These are phyloP conservation scores for Xylaria venustula DNA, from an alignment of 495 filamentous ascomycete genomes.

Conservation along the genomic window DNA sequence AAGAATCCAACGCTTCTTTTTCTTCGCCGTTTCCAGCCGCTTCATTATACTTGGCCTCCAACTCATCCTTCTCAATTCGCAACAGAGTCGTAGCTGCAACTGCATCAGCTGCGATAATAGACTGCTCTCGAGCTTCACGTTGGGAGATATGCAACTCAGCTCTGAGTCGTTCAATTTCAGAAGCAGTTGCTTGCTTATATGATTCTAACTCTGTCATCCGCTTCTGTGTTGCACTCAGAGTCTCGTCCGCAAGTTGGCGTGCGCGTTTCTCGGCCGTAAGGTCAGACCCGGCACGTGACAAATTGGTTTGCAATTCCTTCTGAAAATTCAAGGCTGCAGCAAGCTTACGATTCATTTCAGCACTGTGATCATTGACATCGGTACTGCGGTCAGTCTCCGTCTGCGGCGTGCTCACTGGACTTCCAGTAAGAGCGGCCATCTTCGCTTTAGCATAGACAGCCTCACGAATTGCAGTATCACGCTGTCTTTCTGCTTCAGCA, in stretches of 20 bases:
- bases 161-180: slow-evolving; percentile 80
- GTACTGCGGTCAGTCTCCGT: slow-evolving; percentile 62
- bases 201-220: slow-evolving; percentile 77
- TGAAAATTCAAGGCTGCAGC: slow-evolving; percentile 76
- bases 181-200: slow-evolving; percentile 75
- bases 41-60: slow-evolving; percentile 68
- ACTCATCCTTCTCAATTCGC: slow-evolving; percentile 77
- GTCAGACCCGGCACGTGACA: slow-evolving; percentile 66
- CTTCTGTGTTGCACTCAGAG: slow-evolving; percentile 75
- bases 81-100: slow-evolving; percentile 70
- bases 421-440: slow-evolving; percentile 73
- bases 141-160: slow-evolving; percentile 78
- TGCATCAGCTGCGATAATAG: slow-evolving; percentile 71
- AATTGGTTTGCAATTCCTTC: slow-evolving; percentile 66
- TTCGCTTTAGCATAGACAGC: slow-evolving; percentile 94
- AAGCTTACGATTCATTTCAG: slow-evolving; percentile 77
- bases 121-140: slow-evolving; percentile 72
- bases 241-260: slow-evolving; percentile 84
- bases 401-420: slow-evolving; percentile 67
- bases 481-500: slow-evolving; percentile 87
- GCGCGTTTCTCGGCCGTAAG: slow-evolving; percentile 77
- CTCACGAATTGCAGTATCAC: slow-evolving; percentile 88
- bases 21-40: slow-evolving; percentile 66
- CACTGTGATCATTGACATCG: slow-evolving; percentile 60
- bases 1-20: slow-evolving; percentile 65